Evolutionary conservation across 768 basidiomycete species (phyloP), one percentile per base, ranked within the genome.

Genomic region (Russula griseocarnosa): DNA sequence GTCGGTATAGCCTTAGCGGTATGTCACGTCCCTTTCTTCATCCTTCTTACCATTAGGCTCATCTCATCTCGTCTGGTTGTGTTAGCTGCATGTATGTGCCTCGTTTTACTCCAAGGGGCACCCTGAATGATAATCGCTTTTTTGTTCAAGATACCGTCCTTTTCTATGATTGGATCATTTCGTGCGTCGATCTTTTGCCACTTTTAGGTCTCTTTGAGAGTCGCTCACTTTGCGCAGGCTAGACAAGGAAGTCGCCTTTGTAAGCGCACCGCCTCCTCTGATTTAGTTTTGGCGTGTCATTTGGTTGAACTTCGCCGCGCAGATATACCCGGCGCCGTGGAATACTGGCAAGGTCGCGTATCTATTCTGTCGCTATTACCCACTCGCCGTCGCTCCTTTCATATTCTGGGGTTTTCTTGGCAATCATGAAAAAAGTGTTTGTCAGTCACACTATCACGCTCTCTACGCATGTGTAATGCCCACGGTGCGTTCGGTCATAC

Each of bases 161-260:
- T 24, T 58, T 67, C 47, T 68, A 67, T 55, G 67, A 68, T 52
- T 68, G 67, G 67, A 46, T 68, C 34, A 62, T 58, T 22, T 58
- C 61, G 67, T 68, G 26, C 58, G 67, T 68, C 14, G 11, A 50
- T 40, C 38, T 9, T 9, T 38, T 54, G 5, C 46, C 18, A 0
- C 53, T 55, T 47, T 49, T 40, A 9, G 20, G 20, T 26, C 52
- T 40, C 7, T 36, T 18, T 18, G n/a, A 44, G 14, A 42, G 9
- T 22, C 38, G 9, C 18, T 36, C 14, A 46, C 38, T 44, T 60
- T 6, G 24, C 28, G 34, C 30, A 67, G 66, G 24, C 46, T 67
- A 5, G 66, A 67, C 44, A 11, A 62, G 16, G 66, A 67, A 56
- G 28, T 61, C 7, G 24, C 20, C 1, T 50, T 61, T 18, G 66